Evolutionary conservation across 805 yeast species (phyloP), one percentile per base, ranked within the genome.

Genomic region (Kluyveromyces dobzhanskii): DNA sequence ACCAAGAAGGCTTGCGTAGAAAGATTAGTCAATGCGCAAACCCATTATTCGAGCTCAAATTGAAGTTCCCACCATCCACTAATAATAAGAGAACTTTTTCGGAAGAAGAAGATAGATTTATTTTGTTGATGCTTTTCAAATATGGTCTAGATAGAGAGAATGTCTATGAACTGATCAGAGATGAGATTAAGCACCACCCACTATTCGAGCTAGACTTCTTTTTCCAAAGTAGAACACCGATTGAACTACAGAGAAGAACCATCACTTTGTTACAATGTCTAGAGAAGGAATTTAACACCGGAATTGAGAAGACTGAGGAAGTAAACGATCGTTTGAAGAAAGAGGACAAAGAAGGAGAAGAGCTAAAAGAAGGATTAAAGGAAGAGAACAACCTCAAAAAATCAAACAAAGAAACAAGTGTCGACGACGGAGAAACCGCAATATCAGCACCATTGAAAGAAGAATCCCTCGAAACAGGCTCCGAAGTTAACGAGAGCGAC

Each of bases 81-180:
- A 67, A 82, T 7, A 66, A 73, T 28, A 75, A 77, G 55, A 76
- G 80, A 51, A 73, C 81, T 2, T 92, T 77, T 61, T 76, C 85
- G 23, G 94, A 85, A 36, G 95, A 84, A 44, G 97, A 92, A 57
- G 98, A 92, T 60, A 69, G 96, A 50, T 92, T 84, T 59, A 63
- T 92, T 49, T 64, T 92, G 42, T 75, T 87, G 12, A 88, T 84
- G 66, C 64, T 86, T 54, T 80, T 83, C 64, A 70, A 81, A 44
- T 76, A 75, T 54, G 98, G 98, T 0, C 59, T 88, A 25, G 95
- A 85, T 48, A 69, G 80, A 17, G 79, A 78, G 11, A 86, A 84
- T 52, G 65, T 90, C 12, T 84, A 80, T 54, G 98, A 90, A 42
- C 61, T 74, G 45, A 79, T 90, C 35, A 71, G 86, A 39, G 85